Evolutionary conservation across 352 stramenopile species (phyloP).

Genomic region (Globisporangium yorkense): DNA sequence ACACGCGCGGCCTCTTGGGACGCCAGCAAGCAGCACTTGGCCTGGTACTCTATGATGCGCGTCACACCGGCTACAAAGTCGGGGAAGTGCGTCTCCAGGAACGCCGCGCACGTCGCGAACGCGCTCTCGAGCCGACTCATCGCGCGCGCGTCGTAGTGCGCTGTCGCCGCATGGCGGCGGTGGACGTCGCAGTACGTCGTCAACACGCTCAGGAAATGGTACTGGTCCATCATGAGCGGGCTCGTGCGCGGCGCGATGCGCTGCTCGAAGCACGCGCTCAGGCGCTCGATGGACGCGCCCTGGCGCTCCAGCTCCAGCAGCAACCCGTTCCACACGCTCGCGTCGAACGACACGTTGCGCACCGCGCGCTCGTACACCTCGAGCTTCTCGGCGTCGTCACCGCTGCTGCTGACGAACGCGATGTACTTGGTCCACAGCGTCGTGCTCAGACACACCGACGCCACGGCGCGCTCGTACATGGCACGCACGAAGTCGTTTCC

Average conservation of each 20-base stretch:
- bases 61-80: slow-evolving; percentile 24
- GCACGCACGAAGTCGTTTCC: slow-evolving; percentile 26
- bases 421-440: slow-evolving; percentile 55
- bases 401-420: slow-evolving; percentile 17
- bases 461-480: slow-evolving; percentile 51
- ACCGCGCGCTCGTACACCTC: slow-evolving; percentile 32
- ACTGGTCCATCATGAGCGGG: slow-evolving; percentile 46
- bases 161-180: slow-evolving; percentile 18
- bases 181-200: slow-evolving; percentile 40
- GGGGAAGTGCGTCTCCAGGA: slow-evolving; percentile 29
- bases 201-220: slow-evolving; percentile 40
- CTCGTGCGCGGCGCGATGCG: slow-evolving; percentile 26
- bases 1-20: slow-evolving; percentile 3
- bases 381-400: slow-evolving; percentile 7
- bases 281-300: slow-evolving; percentile 3
- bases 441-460: slow-evolving; percentile 48
- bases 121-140: slow-evolving; percentile 21
- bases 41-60: slow-evolving; percentile 39
- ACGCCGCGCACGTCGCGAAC: slow-evolving; percentile 27
- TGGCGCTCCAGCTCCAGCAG: slow-evolving; percentile 44
- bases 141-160: slow-evolving; percentile 8
- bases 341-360: slow-evolving; percentile 68
- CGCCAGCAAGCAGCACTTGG: slow-evolving; percentile 31
- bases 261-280: slow-evolving; percentile 20
- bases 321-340: slow-evolving; percentile 43